Conservation (phyloP, 2,329 filamentous ascomycete genomes). For the Cordyceps javanica region DNA sequence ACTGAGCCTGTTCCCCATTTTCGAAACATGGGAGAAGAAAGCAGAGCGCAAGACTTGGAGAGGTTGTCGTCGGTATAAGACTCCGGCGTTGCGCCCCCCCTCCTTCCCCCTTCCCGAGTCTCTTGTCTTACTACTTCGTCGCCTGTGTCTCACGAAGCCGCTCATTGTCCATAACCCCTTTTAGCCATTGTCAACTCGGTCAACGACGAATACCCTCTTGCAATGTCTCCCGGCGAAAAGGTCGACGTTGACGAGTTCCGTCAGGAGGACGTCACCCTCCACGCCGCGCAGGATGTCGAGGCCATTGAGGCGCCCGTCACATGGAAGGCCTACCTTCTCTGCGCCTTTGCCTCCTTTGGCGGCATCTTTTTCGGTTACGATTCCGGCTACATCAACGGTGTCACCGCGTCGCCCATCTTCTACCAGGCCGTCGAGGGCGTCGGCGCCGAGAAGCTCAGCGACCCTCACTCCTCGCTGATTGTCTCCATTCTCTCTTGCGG, state of each 20-base stretch:
- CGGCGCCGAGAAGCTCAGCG: conserved; percentile 27
- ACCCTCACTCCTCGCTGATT: conserved; percentile 49
- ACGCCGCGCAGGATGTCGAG: conserved; percentile 44
- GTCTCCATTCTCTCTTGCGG: conserved; percentile 71
- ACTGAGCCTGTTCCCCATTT: conserved; percentile 1
- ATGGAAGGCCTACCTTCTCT: conserved; percentile 62
- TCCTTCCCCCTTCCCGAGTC: not conserved
- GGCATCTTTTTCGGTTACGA: conserved; percentile 77
- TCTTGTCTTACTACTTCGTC: conserved; percentile 7
- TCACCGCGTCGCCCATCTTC: conserved; percentile 48
- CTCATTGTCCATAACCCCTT: not conserved
- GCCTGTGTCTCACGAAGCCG: conserved; percentile 7
- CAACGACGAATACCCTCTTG: not conserved
- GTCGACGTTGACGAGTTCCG: not conserved
- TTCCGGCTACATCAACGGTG: conserved; percentile 68
- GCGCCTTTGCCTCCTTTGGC: conserved; percentile 64
- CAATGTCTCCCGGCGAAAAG: conserved; percentile 7
- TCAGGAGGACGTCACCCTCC: conserved; percentile 27
- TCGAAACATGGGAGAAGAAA: not conserved
- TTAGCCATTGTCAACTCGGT: not conserved
- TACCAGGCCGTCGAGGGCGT: conserved; percentile 43
- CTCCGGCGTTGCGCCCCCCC: not conserved
- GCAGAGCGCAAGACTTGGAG: not conserved
- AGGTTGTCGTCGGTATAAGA: conserved; percentile 7
- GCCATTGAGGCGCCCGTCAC: conserved; percentile 64